Percentiles rank a stretch among this genome's conserved stretches.
phyloP scores from a whole-genome alignment of 139 green algal genomes.

The Haematococcus lacustris region DNA sequence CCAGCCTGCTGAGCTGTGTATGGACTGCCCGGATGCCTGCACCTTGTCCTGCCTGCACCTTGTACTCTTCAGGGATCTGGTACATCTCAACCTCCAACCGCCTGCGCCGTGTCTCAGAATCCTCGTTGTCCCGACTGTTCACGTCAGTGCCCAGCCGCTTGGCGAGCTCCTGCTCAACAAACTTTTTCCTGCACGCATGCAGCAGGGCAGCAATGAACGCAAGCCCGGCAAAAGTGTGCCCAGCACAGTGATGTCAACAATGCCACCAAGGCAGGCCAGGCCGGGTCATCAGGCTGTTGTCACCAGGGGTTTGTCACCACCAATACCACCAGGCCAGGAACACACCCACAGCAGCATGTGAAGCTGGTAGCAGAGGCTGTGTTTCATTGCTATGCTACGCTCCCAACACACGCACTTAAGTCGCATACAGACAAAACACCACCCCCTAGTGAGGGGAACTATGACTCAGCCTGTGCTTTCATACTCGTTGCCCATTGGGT shows the following conservation, averaged over 20 bases:
- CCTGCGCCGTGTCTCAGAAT: conserved; percentile 12
- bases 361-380: not conserved
- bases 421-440: not conserved
- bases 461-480: not conserved
- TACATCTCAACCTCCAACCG: conserved; percentile 56
- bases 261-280: too few relatives aligned
- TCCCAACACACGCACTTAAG: too few relatives aligned
- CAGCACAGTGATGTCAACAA: not conserved
- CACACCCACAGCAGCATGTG: not conserved
- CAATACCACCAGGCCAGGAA: too few relatives aligned
- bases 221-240: not conserved
- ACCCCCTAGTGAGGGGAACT: not conserved
- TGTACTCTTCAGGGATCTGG: conserved; percentile 44
- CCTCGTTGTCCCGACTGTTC: conserved; percentile 5
- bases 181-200: conserved; percentile 43
- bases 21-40: too few relatives aligned
- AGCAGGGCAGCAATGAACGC: not conserved
- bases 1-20: too few relatives aligned
- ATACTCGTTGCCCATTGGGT: not conserved
- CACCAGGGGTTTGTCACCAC: too few relatives aligned
- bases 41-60: conserved; percentile 37
- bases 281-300: too few relatives aligned
- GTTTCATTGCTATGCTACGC: too few relatives aligned
- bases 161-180: conserved; percentile 59
- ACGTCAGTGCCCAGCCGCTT: conserved; percentile 46